Evolutionary conservation across 2,329 filamentous ascomycete genomes (phyloP), one percentile per base, ranked within the genome.

Genomic region (Myrmaecium sp.): DNA sequence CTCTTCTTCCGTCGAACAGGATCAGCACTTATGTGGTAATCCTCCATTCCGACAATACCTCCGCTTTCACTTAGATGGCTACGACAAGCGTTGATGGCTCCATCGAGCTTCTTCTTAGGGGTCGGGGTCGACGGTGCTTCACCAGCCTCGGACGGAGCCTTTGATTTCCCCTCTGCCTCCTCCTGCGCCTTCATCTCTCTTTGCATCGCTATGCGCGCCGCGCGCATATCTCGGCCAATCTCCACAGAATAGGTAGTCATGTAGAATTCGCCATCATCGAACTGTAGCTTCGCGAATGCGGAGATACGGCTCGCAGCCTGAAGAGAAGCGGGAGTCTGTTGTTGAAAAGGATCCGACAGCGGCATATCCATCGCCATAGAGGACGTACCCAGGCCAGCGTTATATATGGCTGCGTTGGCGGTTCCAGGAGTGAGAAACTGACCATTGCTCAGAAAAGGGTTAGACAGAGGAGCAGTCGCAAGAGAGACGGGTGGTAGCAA

Each of bases 191-290:
- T 32, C 32, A 29, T 31, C 17, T 60, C 31, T 69, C 60, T 29
- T 41, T 65, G 30, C 32, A 29, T 31, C 17, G 59, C 31, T 69
- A 60, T 29, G 29, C 61, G 52, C 36, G 69, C 51, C 6, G 70
- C 70, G 27, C 60, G 54, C 40, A 72, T 62, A 47, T 83, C 77
- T 33, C 78, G 72, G 29, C 76, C 77, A 15, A 84, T 68, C 30
- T 78, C 66, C 38, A 83, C 65, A 27, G 68, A 63, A 39, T 74
- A 74, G 2, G 75, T 81, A 27, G 72, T 80, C 70, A 84, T 77
- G 50, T 79, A 77, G 47, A 79, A 83, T 30, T 72, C 66, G 43
- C 76, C 75, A 55, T 84, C 78, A 37, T 66, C 63, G 44, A 84
- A 83, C 40, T 73, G 67, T 33, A 84, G 55, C 42, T 71, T 70